A percentile compares a stretch with the other conserved stretches of the same genome.
Conservation (phyloP, 2,329 filamentous ascomycete genomes). For the Neonectria magnoliae region DNA sequence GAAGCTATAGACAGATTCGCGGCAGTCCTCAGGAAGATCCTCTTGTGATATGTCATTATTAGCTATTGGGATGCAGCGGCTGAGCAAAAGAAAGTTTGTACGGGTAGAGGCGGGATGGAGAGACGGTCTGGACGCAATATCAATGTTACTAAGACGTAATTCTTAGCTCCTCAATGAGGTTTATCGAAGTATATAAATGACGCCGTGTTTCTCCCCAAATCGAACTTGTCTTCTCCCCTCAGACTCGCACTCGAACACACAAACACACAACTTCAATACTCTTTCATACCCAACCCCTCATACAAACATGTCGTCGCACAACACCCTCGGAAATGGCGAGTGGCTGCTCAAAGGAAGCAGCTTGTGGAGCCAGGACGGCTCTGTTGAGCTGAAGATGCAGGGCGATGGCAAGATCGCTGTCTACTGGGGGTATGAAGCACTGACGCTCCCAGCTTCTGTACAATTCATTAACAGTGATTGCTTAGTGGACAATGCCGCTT, state of each 20-base stretch:
- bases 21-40: background rate
- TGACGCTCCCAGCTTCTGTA: background rate
- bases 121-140: background rate
- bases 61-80: background rate
- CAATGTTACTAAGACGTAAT: too few species aligned
- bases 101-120: background rate
- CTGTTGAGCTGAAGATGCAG: constrained; percentile 47
- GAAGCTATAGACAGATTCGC: background rate
- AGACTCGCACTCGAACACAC: background rate
- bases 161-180: background rate
- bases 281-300: background rate
- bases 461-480: background rate
- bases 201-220: background rate
- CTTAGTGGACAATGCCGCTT: constrained; percentile 37
- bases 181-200: background rate
- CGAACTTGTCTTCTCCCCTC: background rate
- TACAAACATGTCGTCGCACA: constrained; percentile 21
- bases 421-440: constrained; percentile 35
- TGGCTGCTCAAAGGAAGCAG: constrained; percentile 45
- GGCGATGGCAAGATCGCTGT: constrained; percentile 45
- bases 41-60: background rate
- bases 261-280: constrained; percentile 3
- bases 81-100: background rate
- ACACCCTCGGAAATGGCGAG: constrained; percentile 46
- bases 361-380: constrained; percentile 44